Percentiles rank a stretch among this genome's conserved stretches.
These are phyloP conservation scores for Eucalyptus lansdowneana DNA, from an alignment of 345 rosid genomes.

Conservation along the genomic window DNA sequence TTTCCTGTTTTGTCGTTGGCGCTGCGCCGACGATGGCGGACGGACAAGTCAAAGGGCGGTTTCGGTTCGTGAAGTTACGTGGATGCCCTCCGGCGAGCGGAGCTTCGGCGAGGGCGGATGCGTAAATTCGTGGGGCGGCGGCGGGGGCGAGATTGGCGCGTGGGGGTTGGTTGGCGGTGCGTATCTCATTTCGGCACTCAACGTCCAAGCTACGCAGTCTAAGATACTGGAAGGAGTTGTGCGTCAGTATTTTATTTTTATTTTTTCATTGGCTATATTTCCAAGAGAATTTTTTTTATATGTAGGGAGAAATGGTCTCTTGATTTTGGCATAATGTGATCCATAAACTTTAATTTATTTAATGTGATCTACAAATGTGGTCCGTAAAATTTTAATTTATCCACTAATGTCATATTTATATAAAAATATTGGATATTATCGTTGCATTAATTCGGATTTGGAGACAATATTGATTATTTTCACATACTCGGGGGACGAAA, in stretches of 20 bases:
- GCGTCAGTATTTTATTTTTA: background rate
- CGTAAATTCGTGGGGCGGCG: background rate
- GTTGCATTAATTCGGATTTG: too few species aligned
- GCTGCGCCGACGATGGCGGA: too few species aligned
- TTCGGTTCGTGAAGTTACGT: background rate
- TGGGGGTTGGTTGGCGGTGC: background rate
- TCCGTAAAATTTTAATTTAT: too few species aligned
- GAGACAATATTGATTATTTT: too few species aligned
- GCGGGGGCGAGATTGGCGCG: background rate
- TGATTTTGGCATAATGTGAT: too few species aligned
- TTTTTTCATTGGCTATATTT: background rate
- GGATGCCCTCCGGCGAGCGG: background rate
- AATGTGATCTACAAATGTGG: accelerated
- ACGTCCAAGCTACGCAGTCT: background rate
- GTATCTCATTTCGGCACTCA: background rate
- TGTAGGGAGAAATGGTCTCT: accelerated
- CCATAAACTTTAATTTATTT: too few species aligned
- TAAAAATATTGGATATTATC: accelerated
- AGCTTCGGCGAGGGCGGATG: background rate
- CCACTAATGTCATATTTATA: accelerated
- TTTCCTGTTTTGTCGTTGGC: background rate
- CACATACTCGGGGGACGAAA: accelerated
- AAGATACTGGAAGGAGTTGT: background rate
- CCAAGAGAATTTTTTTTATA: background rate
- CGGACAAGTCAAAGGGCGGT: too few species aligned